phyloP scores from a whole-genome alignment of 192 early-diverging fungal species.

The Linnemannia schmuckeri region DNA sequence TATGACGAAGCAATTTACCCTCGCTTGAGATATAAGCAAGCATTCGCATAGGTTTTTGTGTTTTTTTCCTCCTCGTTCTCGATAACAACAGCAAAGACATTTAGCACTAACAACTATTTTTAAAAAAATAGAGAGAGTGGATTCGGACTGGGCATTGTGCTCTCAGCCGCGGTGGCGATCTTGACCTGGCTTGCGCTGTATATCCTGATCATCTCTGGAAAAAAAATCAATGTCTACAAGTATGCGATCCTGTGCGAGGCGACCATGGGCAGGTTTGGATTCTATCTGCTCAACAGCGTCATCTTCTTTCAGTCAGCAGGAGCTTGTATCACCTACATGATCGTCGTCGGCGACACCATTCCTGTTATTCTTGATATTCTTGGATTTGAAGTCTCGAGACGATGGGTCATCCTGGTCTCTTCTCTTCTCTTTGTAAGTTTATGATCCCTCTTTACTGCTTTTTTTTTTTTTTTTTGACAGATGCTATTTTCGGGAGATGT shows the following conservation, averaged over 20 bases:
- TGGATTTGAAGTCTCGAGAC: constrained; percentile 38
- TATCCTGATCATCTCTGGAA: constrained; percentile 67
- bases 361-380: constrained; percentile 55
- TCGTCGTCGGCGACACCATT: constrained; percentile 65
- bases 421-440: constrained; percentile 58
- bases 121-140: constrained; percentile 55
- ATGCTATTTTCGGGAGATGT: not conserved
- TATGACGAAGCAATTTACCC: not conserved
- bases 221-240: constrained; percentile 63
- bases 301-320: constrained; percentile 72
- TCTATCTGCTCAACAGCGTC: constrained; percentile 65
- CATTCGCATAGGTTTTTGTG: not conserved
- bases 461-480: not conserved
- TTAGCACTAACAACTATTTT: not conserved
- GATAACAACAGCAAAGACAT: not conserved
- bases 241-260: constrained; percentile 65
- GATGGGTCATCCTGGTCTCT: constrained; percentile 54
- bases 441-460: not conserved
- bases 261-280: constrained; percentile 66
- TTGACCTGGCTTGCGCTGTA: constrained; percentile 66
- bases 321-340: constrained; percentile 74
- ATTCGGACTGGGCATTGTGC: constrained; percentile 67
- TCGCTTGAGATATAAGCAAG: not conserved
- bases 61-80: not conserved
- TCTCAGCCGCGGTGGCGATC: constrained; percentile 60